Base-by-base conservation (phyloP, 345 rosid species). In the Heritiera fomes region DNA sequence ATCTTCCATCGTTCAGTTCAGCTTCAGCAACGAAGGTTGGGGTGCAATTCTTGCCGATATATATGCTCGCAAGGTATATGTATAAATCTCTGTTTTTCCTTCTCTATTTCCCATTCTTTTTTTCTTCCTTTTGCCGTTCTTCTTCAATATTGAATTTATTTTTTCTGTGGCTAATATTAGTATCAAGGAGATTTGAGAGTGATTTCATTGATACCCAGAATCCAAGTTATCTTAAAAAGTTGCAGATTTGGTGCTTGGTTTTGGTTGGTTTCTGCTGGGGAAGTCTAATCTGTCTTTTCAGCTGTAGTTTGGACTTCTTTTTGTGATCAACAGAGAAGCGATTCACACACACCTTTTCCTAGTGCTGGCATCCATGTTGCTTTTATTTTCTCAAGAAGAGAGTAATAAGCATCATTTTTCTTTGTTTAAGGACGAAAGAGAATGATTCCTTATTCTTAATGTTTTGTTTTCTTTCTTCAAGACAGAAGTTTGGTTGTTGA, bases 1-100 rank as follows among this genome's bases (percentile, higher is more conserved):
- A 28, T 95, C 98, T 6, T 95, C 98, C 79, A 91, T 95, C 38
- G 98, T 93, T 79, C 96, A 95, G 79, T 84, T 80, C 49, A 87
- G 97, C 85, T 95, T 81, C 86, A 47, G 77, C 63, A 49, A 87
- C 82, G 83, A 85, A 68, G 97, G 99, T 18, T 95, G 98, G 99
- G 98, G 94, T 46, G 84, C 98, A 18, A 82, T 89, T 77, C 94
- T 95, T 12, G 82, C 97, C 67, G 90, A 92, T 71, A 46, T 92
- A 52, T 93, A 93, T 79, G 79, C 98, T 79, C 99, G 98, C 75
- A 81, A 88, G 89, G 98, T 87, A 71, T 8, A 32, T 63, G 41
- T 23, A 23, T 23, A 23, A 23, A 23, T 69, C 40, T 45, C 73
- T 28, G 15, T 30, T 61, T 28, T 61, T 12, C 38, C 20, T 15